These are phyloP conservation scores for Rhizopus arrhizus DNA, from an alignment of 371 early-diverging fungal genomes.

Conservation along the genomic window DNA sequence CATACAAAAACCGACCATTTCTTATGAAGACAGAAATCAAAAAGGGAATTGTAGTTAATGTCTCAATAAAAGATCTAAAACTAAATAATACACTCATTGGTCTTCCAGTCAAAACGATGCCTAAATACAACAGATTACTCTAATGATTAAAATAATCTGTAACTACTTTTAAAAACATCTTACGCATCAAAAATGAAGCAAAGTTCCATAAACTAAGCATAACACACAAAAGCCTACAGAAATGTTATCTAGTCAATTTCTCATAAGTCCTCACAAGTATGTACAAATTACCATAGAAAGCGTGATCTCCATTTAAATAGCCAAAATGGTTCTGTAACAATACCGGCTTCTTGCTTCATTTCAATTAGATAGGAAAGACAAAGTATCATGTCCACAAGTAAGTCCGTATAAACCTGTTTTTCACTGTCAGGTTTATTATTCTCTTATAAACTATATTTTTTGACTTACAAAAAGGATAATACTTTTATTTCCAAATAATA, in stretches of 20 bases:
- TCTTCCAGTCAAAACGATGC: slow-evolving; percentile 34
- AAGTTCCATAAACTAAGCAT: slow-evolving; percentile 49
- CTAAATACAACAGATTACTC: slow-evolving; percentile 21
- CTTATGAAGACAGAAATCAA: slow-evolving; percentile 52
- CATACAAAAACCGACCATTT: slow-evolving; percentile 58
- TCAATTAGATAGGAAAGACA: slow-evolving; percentile 70
- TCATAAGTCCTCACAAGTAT: slow-evolving; percentile 6
- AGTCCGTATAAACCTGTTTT: slow-evolving; percentile 56
- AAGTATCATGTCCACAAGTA: slow-evolving; percentile 62
- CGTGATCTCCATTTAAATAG: slow-evolving; percentile 62
- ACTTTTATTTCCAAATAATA: slow-evolving; percentile 29
- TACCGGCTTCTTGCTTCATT: slow-evolving; percentile 57
- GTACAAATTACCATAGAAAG: slow-evolving; percentile 47
- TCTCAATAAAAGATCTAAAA: slow-evolving; percentile 55
- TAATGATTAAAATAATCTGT: slow-evolving; percentile 13
- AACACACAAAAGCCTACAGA: slow-evolving; percentile 47
- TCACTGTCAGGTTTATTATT: background rate
- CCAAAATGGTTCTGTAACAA: slow-evolving; percentile 56
- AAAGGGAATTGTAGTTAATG: slow-evolving; percentile 57
- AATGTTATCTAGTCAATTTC: background rate
- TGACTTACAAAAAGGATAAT: slow-evolving; percentile 38
- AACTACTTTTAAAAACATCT: background rate
- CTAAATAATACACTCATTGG: slow-evolving; percentile 46
- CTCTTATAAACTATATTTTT: background rate
- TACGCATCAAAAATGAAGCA: slow-evolving; percentile 49